These are phyloP conservation scores for Colletotrichum theobromicola DNA, from an alignment of 2,329 filamentous ascomycete species.

Conservation along the genomic window DNA sequence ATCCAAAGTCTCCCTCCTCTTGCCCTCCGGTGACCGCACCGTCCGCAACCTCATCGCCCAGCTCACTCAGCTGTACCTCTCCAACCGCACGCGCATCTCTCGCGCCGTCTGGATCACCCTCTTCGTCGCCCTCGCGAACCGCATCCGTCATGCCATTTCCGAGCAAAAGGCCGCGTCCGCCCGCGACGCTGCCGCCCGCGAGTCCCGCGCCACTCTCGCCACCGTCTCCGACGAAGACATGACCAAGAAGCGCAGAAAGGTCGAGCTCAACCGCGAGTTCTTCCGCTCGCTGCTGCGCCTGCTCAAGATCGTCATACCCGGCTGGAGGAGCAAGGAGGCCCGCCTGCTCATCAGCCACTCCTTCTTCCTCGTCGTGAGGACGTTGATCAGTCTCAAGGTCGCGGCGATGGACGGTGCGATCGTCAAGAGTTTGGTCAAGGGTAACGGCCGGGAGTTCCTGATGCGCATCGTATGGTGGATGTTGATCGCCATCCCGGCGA, in stretches of 20 bases:
- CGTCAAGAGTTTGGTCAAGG: conserved; percentile 90
- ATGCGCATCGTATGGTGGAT: conserved; percentile 97
- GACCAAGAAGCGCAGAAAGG: conserved; percentile 69
- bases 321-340: conserved; percentile 88
- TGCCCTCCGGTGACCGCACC: conserved; percentile 60
- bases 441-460: conserved; percentile 88
- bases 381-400: conserved; percentile 92
- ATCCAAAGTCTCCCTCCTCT: conserved; percentile 70
- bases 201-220: conserved; percentile 46
- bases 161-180: conserved; percentile 88
- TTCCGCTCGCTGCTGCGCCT: conserved; percentile 77
- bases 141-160: conserved; percentile 87
- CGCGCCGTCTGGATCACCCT: conserved; percentile 84
- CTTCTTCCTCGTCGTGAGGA: conserved; percentile 88
- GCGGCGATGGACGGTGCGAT: conserved; percentile 94
- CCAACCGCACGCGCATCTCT: conserved; percentile 82
- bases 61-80: conserved; percentile 75
- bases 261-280: conserved; percentile 89
- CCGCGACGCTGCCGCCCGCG: conserved; percentile 66
- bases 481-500: conserved; percentile 92
- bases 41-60: conserved; percentile 69
- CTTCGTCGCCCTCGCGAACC: conserved; percentile 80
- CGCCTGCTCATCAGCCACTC: conserved; percentile 88
- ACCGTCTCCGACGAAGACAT: conserved; percentile 49
- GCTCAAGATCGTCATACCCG: conserved; percentile 86